Conservation (phyloP, 2,329 filamentous ascomycete genomes). For the Fusarium torreyae region DNA sequence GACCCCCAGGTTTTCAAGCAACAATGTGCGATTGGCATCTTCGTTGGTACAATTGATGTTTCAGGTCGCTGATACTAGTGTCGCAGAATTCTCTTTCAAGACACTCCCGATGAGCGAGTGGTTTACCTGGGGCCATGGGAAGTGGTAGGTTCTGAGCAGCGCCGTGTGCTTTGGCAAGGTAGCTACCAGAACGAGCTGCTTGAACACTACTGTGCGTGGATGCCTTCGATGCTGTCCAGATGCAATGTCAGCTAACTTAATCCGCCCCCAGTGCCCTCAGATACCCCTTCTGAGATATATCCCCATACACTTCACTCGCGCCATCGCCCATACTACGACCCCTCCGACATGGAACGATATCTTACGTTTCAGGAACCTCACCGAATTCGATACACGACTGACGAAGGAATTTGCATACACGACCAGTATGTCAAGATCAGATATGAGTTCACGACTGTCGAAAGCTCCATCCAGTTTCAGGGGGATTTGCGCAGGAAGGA, state of each 20-base stretch:
- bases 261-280: conserved; percentile 60
- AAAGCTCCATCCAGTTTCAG: conserved; percentile 65
- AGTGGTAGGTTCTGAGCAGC: conserved; percentile 62
- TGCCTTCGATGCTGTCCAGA: conserved; percentile 3
- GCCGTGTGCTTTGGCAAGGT: conserved; percentile 67
- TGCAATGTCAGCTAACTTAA: conserved; percentile 20
- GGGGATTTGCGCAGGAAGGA: conserved; percentile 64
- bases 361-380: conserved; percentile 65
- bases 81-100: conserved; percentile 65
- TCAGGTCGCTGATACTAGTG: conserved; percentile 42
- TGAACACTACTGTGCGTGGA: conserved; percentile 64
- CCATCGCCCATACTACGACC: conserved; percentile 66
- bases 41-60: conserved; percentile 19
- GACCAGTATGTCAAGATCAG: conserved; percentile 64
- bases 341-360: conserved; percentile 65
- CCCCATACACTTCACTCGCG: conserved; percentile 66
- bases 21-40: conserved; percentile 61
- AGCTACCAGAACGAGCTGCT: conserved; percentile 67
- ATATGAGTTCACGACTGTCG: conserved; percentile 67
- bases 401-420: conserved; percentile 63
- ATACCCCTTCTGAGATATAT: conserved; percentile 60
- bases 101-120: conserved; percentile 64
- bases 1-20: conserved; percentile 68
- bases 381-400: conserved; percentile 63
- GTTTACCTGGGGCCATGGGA: conserved; percentile 70